Evolutionary conservation across 1,284 basidiomycete genomes (phyloP).

Genomic region (Ceratobasidium sp.): DNA sequence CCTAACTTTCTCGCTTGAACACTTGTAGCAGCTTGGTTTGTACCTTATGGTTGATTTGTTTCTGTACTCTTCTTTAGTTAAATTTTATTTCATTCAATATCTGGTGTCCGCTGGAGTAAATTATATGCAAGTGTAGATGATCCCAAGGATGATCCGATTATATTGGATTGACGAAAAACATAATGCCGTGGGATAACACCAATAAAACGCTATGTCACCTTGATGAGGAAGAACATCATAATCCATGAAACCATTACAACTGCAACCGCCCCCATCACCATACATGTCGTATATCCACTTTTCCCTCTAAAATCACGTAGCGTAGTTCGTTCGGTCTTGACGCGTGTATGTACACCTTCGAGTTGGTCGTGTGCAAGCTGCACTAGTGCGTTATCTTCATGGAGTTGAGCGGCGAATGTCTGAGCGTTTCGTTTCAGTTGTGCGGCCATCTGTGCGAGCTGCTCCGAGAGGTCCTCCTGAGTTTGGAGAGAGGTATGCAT

Average conservation of each 20-base stretch:
- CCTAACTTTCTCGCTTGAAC: background rate
- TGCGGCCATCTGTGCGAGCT: conserved; percentile 81
- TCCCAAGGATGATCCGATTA: background rate
- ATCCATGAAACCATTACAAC: conserved; percentile 74
- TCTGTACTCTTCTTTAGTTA: conserved; percentile 10
- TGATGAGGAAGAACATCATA: conserved; percentile 78
- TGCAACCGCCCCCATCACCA: conserved; percentile 72
- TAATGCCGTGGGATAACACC: background rate
- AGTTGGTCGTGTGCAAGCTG: conserved; percentile 73
- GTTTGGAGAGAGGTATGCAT: conserved; percentile 70
- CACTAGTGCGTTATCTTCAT: conserved; percentile 74
- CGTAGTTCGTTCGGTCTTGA: conserved; percentile 74
- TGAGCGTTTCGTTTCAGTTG: conserved; percentile 81
- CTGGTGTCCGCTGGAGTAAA: background rate
- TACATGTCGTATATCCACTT: conserved; percentile 78
- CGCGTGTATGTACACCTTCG: conserved; percentile 75
- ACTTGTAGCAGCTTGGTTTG: conserved; percentile 13
- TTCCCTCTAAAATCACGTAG: conserved; percentile 74
- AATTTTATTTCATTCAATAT: conserved; percentile 24
- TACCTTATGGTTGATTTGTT: background rate
- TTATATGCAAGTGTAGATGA: too few relatives aligned
- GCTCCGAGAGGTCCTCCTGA: conserved; percentile 78
- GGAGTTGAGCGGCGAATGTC: conserved; percentile 75
- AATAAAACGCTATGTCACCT: conserved; percentile 62
- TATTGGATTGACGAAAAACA: background rate